Percentiles rank a stretch among this genome's conserved stretches.
Conservation (phyloP, 202 grass and related monocot genomes). For the Zizania palustris region DNA sequence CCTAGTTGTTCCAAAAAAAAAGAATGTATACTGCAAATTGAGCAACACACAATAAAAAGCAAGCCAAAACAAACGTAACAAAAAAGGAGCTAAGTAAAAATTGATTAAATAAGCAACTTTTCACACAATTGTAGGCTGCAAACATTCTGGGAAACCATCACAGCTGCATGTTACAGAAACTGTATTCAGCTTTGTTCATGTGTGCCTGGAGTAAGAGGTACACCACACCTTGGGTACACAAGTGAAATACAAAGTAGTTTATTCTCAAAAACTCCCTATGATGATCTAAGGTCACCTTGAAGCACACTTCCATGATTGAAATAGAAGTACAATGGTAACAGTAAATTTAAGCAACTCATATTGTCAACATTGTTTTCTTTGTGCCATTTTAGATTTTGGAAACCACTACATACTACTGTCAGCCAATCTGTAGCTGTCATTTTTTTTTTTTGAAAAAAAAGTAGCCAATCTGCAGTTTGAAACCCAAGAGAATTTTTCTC, state of each 20-base stretch:
- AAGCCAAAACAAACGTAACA: no score
- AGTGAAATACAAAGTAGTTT: background rate
- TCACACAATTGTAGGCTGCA: background rate
- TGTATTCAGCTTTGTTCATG: background rate
- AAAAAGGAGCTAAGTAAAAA: no score
- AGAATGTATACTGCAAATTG: no score
- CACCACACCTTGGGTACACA: constrained; percentile 1
- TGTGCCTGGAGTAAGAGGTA: background rate
- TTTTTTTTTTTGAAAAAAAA: no score
- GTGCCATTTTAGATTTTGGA: no score
- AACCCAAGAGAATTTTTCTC: background rate
- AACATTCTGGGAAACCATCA: background rate
- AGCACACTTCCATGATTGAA: constrained; percentile 35
- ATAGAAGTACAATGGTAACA: constrained; percentile 23
- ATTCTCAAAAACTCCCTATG: background rate
- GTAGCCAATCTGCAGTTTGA: constrained; percentile 16
- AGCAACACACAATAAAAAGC: no score
- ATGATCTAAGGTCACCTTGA: constrained; percentile 2
- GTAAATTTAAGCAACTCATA: constrained; percentile 13
- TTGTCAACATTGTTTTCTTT: constrained; percentile 11
- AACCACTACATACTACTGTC: no score
- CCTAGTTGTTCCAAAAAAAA: no score
- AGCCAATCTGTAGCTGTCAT: constrained; percentile 19
- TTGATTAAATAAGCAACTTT: background rate
- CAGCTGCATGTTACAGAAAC: background rate